phyloP scores from a whole-genome alignment of 768 basidiomycete genomes.

The Lactarius hengduanensis region DNA sequence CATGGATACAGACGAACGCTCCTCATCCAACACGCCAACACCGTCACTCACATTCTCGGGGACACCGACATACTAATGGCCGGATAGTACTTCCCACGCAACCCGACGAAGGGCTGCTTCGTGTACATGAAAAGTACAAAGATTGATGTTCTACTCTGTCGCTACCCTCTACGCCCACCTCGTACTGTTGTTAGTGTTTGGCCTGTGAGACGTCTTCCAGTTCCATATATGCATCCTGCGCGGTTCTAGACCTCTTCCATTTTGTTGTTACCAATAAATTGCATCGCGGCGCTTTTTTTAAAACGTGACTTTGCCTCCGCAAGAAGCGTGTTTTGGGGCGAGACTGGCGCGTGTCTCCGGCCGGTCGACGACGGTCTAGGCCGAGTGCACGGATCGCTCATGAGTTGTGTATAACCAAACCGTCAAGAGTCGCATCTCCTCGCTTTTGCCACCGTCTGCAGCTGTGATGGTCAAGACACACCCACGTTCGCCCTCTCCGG shows the following conservation, averaged over 20 bases:
- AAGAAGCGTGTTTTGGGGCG: background rate
- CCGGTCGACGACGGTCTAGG: conserved; percentile 19
- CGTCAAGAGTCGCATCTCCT: background rate
- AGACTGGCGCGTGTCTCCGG: background rate
- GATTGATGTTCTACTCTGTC: conserved; percentile 7
- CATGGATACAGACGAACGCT: conserved; percentile 50
- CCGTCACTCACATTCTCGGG: conserved; percentile 31
- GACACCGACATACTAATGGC: conserved; percentile 27
- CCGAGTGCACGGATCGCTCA: background rate
- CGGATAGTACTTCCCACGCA: conserved; percentile 41
- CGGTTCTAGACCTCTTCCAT: background rate
- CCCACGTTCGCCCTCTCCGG: conserved; percentile 46
- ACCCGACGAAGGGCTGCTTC: conserved; percentile 47
- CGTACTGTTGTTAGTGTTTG: background rate
- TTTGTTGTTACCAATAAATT: conserved; percentile 27
- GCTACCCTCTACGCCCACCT: background rate
- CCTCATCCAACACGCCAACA: conserved; percentile 32
- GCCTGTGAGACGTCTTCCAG: background rate
- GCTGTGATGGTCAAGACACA: conserved; percentile 46
- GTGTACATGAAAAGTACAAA: conserved; percentile 33
- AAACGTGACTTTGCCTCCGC: background rate
- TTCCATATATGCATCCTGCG: background rate
- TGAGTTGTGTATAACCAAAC: background rate
- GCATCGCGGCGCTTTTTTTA: conserved; percentile 2
- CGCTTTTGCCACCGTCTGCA: background rate